Conservation (phyloP, 768 basidiomycete species). For the Auricularia cornea region DNA sequence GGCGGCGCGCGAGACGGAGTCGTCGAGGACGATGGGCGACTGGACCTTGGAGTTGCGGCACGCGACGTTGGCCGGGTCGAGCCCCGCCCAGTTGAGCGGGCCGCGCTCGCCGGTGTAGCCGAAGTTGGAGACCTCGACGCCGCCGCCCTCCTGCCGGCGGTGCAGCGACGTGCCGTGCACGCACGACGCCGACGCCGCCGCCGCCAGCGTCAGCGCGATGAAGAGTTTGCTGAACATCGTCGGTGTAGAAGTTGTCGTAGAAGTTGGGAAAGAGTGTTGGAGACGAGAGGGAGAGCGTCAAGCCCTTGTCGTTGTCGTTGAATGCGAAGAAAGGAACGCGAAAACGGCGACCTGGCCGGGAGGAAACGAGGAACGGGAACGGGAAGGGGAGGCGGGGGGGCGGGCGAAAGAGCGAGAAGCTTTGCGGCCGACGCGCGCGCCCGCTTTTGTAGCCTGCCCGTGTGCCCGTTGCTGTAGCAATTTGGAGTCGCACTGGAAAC, state of each 20-base stretch:
- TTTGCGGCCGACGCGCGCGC: neutral
- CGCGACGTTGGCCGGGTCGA: neutral
- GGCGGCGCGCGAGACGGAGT: neutral
- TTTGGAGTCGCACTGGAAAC: no score
- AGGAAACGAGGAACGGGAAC: neutral
- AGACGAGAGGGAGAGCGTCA: neutral
- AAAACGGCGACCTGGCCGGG: neutral
- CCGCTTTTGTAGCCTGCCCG: neutral
- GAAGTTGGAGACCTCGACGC: neutral
- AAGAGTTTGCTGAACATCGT: neutral
- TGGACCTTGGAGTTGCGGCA: neutral
- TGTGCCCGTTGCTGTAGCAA: no score
- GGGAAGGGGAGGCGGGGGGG: neutral
- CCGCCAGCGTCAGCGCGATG: neutral
- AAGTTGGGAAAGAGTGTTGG: neutral
- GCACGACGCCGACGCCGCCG: neutral
- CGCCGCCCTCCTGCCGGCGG: neutral
- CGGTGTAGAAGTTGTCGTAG: no score
- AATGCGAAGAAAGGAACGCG: neutral
- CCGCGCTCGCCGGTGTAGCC: neutral
- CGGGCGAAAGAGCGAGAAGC: neutral
- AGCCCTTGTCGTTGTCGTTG: neutral
- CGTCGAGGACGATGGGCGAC: neutral
- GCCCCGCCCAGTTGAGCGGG: conserved; percentile 1
- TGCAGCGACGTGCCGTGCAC: neutral